Evolutionary conservation across 73 alveolate genomes (phyloP).

Genomic region (Paramecium biaurelia): DNA sequence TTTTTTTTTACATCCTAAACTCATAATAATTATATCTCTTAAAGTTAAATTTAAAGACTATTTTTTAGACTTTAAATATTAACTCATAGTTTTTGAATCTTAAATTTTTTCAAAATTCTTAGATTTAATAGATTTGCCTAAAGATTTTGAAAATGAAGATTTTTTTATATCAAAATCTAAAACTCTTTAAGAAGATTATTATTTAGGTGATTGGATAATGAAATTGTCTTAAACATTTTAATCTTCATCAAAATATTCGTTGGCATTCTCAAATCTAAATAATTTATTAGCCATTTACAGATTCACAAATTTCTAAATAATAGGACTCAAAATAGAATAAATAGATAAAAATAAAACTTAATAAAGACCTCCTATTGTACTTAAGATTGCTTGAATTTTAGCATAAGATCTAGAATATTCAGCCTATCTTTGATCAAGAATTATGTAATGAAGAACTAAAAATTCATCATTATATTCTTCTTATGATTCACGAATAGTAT

Average conservation of each 20-base stretch:
- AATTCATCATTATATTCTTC: neutral
- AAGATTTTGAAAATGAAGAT: neutral
- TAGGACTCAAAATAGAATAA: neutral
- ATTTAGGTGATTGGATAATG: neutral
- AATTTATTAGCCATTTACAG: constrained; percentile 33
- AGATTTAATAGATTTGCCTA: neutral
- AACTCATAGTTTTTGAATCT: neutral
- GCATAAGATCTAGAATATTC: constrained; percentile 24
- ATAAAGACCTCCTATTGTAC: constrained; percentile 10
- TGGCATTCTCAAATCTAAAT: constrained; percentile 25
- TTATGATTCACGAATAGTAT: neutral
- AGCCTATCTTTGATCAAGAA: neutral
- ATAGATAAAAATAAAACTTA: neutral
- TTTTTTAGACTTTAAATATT: neutral
- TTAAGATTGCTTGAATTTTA: neutral
- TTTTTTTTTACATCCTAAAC: constrained; percentile 1
- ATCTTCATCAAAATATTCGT: neutral
- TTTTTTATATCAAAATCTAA: neutral
- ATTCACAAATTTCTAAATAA: neutral
- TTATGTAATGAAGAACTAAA: neutral
- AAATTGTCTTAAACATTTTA: neutral
- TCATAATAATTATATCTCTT: neutral
- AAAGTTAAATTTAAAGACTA: neutral
- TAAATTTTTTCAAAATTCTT: neutral
- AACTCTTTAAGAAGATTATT: neutral